Evolutionary conservation across 257 asterid genomes (phyloP), one percentile per base, ranked within the genome.

Genomic region (Jacaranda mimosifolia): DNA sequence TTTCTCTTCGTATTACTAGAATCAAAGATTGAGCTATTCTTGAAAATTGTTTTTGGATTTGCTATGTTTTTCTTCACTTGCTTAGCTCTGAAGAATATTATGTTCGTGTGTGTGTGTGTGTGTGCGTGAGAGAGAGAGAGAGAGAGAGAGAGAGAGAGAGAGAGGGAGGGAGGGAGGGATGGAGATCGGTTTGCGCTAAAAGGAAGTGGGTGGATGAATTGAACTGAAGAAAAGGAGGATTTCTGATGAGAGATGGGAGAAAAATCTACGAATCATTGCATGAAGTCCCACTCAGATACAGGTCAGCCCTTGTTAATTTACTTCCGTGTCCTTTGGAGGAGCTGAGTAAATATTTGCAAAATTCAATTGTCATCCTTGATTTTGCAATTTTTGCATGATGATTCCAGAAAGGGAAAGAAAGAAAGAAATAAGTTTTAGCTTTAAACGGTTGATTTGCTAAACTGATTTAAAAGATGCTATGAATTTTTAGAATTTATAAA

Each of bases 1-100:
- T 92, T 89, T 19, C 82, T 81, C 75, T 87, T 87, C 92, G 87
- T 81, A 36, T 78, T 73, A n/a, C 64, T 26, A 57, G 48, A 56
- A 18, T 63, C 83, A 55, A 65, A 82, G 38, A 55, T 75, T 38
- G 80, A 66, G 36, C 64, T 82, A 77, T 77, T 76, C 67, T 85
- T 83, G 69, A 48, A 0, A 9, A 18, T 59, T 26, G 35, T 36
- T n/a, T 57, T 17, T n/a, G n/a, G n/a, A n/a, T 49, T 32, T 40
- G 2, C 4, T 32, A 12, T 11, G 40, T 55, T 71, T 6, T 55
- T 18, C 42, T 35, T 18, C 40, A 7, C 51, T 73, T 67, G 63
- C 86, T 79, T 84, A 77, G 75, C 83, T 21, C 12, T 58, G 77
- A 83, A 83, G 83, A 35, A 73, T 58, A 39, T 19, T 64, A n/a